A percentile compares a stretch with the other conserved stretches of the same genome.
Evolutionary conservation across 306 rosid species (phyloP).

Genomic region (Carpinus fangiana): DNA sequence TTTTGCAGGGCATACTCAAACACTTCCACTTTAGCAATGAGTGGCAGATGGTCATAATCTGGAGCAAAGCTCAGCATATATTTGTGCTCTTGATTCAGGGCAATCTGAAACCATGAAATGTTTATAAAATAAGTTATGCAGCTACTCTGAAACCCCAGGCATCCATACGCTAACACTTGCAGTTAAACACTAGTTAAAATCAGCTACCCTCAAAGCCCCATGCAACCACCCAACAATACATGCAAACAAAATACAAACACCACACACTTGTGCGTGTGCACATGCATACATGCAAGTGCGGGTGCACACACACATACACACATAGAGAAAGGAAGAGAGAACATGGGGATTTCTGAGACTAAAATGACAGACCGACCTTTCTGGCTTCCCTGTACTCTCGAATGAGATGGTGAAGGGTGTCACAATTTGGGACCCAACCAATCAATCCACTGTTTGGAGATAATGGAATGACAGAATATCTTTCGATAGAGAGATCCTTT

Average conservation of each 20-base stretch:
- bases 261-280: background rate
- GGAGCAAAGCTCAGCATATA: conserved; percentile 97
- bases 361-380: conserved; percentile 59
- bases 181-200: background rate
- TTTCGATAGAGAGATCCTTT: conserved; percentile 81
- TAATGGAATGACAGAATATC: conserved; percentile 88
- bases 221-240: background rate
- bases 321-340: background rate
- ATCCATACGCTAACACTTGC: no score
- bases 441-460: conserved; percentile 98
- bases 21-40: conserved; percentile 97
- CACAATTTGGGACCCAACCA: conserved; percentile 98
- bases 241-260: conserved; percentile 3
- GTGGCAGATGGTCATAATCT: conserved; percentile 92
- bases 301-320: background rate
- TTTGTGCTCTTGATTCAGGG: conserved; percentile 93
- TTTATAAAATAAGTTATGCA: conserved; percentile 17
- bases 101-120: conserved; percentile 58
- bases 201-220: conserved; percentile 14
- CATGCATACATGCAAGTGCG: background rate
- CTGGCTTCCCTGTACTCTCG: conserved; percentile 92
- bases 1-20: conserved; percentile 84
- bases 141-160: conserved; percentile 7
- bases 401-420: conserved; percentile 86
- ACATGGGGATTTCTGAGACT: background rate